phyloP scores from a whole-genome alignment of 139 green algal genomes.

The Micractinium conductrix region DNA sequence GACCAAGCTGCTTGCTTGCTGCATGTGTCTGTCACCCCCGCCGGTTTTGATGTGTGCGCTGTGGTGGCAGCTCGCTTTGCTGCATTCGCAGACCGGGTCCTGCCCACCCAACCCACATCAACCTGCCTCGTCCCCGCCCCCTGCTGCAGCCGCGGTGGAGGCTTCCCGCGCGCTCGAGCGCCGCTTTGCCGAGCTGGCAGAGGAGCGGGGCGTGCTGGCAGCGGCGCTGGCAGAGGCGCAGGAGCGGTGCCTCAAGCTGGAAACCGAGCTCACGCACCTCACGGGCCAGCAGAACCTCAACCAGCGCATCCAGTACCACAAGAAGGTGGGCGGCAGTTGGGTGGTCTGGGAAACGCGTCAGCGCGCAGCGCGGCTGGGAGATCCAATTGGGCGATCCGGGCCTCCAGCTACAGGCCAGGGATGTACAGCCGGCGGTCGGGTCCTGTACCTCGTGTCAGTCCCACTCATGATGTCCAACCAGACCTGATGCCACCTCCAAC shows the following conservation, averaged over 20 bases:
- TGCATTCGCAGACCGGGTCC: too few relatives aligned
- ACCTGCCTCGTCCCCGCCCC: background rate
- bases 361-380: too few relatives aligned
- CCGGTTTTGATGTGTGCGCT: too few relatives aligned
- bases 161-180: slow-evolving; percentile 5
- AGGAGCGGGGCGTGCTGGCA: background rate
- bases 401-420: background rate
- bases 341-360: too few relatives aligned
- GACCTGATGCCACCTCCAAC: too few relatives aligned
- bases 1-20: too few relatives aligned
- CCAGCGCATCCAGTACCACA: slow-evolving; percentile 57
- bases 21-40: too few relatives aligned
- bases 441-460: background rate
- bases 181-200: slow-evolving; percentile 1
- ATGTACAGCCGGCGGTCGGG: background rate
- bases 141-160: slow-evolving; percentile 7
- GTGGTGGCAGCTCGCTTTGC: too few relatives aligned
- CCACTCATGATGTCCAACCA: background rate
- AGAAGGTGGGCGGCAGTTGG: slow-evolving; percentile 27
- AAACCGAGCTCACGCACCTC: slow-evolving; percentile 42
- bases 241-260: slow-evolving; percentile 18
- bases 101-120: background rate
- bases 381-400: too few relatives aligned
- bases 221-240: slow-evolving; percentile 2
- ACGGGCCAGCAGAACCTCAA: slow-evolving; percentile 51